Conservation (phyloP, 2,329 filamentous ascomycete species). For the Zasmidium citrigriseum region DNA sequence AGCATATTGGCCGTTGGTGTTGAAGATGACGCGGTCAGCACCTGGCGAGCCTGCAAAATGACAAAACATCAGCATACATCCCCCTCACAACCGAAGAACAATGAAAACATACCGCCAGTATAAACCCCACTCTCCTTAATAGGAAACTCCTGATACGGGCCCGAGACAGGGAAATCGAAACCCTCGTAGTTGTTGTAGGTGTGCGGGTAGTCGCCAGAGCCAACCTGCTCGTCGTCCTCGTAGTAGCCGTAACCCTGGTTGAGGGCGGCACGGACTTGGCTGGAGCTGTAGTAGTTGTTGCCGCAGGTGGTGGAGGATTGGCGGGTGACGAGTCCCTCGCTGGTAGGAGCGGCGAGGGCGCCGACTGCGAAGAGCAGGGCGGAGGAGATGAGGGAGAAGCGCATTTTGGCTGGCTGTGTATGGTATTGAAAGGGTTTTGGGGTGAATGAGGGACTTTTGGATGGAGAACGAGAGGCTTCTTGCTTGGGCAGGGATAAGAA, state of each 20-base stretch:
- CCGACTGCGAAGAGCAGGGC: constrained; percentile 31
- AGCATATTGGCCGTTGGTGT: constrained; percentile 56
- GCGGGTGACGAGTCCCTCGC: constrained; percentile 38
- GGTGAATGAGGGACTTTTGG: constrained; percentile 3
- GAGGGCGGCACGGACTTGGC: constrained; percentile 52
- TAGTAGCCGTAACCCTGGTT: constrained; percentile 56
- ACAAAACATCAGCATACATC: neutral
- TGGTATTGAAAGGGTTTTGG: constrained; percentile 8
- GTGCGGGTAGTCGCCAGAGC: constrained; percentile 37
- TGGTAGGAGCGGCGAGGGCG: constrained; percentile 24
- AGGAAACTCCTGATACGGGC: constrained; percentile 66
- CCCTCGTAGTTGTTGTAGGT: constrained; percentile 39
- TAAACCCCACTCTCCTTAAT: constrained; percentile 54
- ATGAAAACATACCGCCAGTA: constrained; percentile 49
- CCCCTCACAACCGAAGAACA: constrained; percentile 22
- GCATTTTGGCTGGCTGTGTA: constrained; percentile 29
- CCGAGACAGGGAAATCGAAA: constrained; percentile 58
- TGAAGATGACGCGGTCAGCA: constrained; percentile 31
- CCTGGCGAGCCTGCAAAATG: constrained; percentile 5
- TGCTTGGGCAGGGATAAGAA: neutral
- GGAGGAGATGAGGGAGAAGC: constrained; percentile 31
- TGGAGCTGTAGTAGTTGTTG: constrained; percentile 52
- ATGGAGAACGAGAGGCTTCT: neutral
- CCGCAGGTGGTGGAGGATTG: constrained; percentile 57
- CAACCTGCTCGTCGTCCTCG: constrained; percentile 34